Conservation (phyloP, 768 basidiomycete species). For the Hygrophorus russula region DNA sequence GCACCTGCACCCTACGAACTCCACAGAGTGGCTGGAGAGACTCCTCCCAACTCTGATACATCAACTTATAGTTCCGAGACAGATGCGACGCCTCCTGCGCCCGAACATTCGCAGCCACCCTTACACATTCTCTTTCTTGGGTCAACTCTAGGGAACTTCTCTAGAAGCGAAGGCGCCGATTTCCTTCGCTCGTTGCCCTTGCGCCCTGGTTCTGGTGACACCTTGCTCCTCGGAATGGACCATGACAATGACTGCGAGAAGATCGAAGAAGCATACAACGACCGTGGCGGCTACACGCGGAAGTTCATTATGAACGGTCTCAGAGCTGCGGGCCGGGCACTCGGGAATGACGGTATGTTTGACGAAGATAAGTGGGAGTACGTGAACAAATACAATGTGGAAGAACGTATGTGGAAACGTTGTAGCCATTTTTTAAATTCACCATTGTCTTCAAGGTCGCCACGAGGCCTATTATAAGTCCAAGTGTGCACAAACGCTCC, state of each 20-base stretch:
- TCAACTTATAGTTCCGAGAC: conserved; percentile 12
- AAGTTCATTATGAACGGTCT: conserved; percentile 85
- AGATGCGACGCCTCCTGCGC: conserved; percentile 23
- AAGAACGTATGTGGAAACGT: conserved; percentile 11
- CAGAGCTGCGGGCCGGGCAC: conserved; percentile 48
- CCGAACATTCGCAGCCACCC: conserved; percentile 34
- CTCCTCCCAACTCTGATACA: conserved; percentile 29
- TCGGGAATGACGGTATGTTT: conserved; percentile 60
- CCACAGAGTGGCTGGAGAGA: conserved; percentile 15
- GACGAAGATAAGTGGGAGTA: conserved; percentile 69
- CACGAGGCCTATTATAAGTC: conserved; percentile 84
- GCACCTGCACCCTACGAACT: conserved; percentile 1
- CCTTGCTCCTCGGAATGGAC: conserved; percentile 84
- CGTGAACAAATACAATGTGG: conserved; percentile 36
- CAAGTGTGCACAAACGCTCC: conserved; percentile 43
- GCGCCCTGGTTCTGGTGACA: conserved; percentile 64
- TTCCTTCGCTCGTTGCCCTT: conserved; percentile 79
- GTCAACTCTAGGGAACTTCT: conserved; percentile 87
- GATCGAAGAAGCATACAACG: conserved; percentile 84
- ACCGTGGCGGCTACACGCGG: conserved; percentile 58
- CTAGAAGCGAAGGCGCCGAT: conserved; percentile 48
- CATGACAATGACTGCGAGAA: conserved; percentile 59
- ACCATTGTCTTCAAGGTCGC: conserved; percentile 36
- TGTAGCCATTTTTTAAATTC: neutral
- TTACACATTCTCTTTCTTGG: conserved; percentile 88